These are phyloP conservation scores for Epicoccum sorghinum DNA, from an alignment of 2,329 filamentous ascomycete genomes.

Conservation along the genomic window DNA sequence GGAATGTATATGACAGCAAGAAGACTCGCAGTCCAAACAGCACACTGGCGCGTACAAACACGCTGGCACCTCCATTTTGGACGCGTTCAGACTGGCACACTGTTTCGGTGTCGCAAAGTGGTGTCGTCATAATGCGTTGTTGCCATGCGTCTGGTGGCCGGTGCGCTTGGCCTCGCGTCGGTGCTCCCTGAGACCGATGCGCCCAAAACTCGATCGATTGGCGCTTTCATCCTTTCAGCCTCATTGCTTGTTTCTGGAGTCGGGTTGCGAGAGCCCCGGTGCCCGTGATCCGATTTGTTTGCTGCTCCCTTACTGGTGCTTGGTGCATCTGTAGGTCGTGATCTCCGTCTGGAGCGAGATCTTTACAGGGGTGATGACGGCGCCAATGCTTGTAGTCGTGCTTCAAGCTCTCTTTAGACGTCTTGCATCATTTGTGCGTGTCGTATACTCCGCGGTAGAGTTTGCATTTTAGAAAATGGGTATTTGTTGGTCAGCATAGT, in stretches of 20 bases:
- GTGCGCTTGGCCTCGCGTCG: conserved; percentile 21
- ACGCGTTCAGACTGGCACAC: conserved; percentile 7
- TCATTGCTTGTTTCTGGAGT: conserved; percentile 10
- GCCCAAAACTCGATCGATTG: conserved; percentile 19
- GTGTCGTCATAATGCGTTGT: conserved; percentile 25
- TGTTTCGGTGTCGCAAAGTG: conserved; percentile 17
- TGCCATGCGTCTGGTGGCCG: conserved; percentile 13
- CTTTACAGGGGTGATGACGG: conserved; percentile 8
- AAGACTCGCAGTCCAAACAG: background rate
- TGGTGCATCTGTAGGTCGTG: background rate
- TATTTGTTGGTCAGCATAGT: too few species aligned
- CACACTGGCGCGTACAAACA: conserved; percentile 10
- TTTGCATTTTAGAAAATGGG: too few species aligned
- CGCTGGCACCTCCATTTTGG: conserved; percentile 17
- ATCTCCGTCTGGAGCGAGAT: conserved; percentile 1
- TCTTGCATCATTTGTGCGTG: background rate
- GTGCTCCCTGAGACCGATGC: conserved; percentile 20
- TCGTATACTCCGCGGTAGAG: background rate
- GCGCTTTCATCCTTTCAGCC: conserved; percentile 18
- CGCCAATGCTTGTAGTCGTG: conserved; percentile 6
- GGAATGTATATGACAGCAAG: conserved; percentile 5
- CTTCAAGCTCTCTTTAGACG: background rate
- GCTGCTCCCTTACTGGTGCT: background rate
- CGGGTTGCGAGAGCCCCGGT: conserved; percentile 3
- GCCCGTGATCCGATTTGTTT: background rate